phyloP scores from a whole-genome alignment of 164 flowering plant genomes.

The Stephania yunnanensis region DNA sequence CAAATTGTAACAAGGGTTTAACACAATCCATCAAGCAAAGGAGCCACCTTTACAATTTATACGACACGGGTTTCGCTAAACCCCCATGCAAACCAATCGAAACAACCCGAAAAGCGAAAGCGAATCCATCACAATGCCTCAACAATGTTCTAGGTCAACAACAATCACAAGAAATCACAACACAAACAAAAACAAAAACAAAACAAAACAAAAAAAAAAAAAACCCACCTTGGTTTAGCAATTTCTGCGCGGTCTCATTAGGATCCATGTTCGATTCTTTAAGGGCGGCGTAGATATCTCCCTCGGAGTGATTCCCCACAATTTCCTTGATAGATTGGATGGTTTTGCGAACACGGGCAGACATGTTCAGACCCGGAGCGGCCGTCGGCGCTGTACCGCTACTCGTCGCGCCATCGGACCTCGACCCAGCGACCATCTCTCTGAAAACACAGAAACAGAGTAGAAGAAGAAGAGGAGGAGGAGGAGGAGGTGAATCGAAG shows the following conservation, averaged over 20 bases:
- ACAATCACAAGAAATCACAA: not conserved
- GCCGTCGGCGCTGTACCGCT: no score
- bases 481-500: not conserved
- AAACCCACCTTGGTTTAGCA: conserved; percentile 68
- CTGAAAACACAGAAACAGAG: not conserved
- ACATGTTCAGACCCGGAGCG: conserved; percentile 15
- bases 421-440: conserved; percentile 41
- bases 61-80: not conserved
- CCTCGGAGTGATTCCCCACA: conserved; percentile 74
- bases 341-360: conserved; percentile 46
- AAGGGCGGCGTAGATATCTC: conserved; percentile 62
- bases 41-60: not conserved
- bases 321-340: conserved; percentile 75
- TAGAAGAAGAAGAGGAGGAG: not conserved
- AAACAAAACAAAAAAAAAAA: not conserved
- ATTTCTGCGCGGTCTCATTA: conserved; percentile 69
- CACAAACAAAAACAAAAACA: conserved; percentile 1
- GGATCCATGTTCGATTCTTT: conserved; percentile 87
- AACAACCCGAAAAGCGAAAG: not conserved
- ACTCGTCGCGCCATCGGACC: conserved; percentile 35
- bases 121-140: not conserved
- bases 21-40: no score
- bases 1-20: no score
- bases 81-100: not conserved
- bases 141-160: not conserved